Base-by-base conservation (phyloP, 192 early-diverging fungal genomes). In the Backusella morwellensis region DNA sequence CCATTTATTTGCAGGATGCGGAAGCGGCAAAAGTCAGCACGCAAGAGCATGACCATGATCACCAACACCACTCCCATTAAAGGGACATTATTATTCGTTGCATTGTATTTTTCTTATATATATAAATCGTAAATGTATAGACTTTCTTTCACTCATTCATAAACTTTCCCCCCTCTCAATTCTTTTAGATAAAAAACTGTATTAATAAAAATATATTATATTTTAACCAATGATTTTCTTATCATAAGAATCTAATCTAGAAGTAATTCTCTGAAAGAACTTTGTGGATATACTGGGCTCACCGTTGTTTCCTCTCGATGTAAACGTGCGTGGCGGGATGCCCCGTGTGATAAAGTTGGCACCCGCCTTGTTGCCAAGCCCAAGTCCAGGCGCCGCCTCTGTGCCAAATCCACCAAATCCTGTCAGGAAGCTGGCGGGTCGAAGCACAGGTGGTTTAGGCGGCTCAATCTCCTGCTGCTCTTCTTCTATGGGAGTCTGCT, bases 1-100 rank as follows among this genome's bases (percentile, higher is more conserved):
- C 76, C 29, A 73, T 86, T 11, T 78, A 84, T 76, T 66, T 86
- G 19, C 78, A 86, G 36, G 80, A 76, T 29, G 78, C 3, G 2
- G 8, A 54, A 29, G 56, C 23, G 26, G 56, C 38, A 26, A 21
- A 41, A 41, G 9, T 23, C 41, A 38, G 9, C 9, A 17, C n/a
- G 1, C 68, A 69, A 38, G 35, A 69, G 14, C 67, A 40, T 41
- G 36, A 41, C 1, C 36, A 40, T 26, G 21, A 63, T 26, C 21
- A 63, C 9, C 23, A 29, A 12, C 38, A 40, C 8, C 21, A 56
- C 4, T 17, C 42, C 15, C 47, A 50, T 50, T 50, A 50, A n/a
- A 50, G 15, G 12, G 42, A 44, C 38, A 40, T 40, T 40, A 6
- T 38, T 44, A 44, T 44, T 44, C 15, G 14, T 19, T 44, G 15